phyloP scores from a whole-genome alignment of 2,329 filamentous ascomycete genomes.

The Cladosporium colombiae region DNA sequence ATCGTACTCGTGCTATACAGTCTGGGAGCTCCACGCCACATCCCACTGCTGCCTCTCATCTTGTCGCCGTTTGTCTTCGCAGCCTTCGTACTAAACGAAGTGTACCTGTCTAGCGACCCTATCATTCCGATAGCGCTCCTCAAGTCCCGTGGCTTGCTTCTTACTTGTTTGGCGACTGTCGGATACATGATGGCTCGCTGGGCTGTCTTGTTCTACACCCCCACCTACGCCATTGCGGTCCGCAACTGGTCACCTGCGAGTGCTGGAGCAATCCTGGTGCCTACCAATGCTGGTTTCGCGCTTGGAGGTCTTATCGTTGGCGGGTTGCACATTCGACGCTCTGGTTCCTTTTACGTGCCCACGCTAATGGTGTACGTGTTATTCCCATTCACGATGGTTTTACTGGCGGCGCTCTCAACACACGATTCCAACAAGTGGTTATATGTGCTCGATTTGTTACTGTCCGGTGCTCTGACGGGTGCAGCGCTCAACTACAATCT shows the following conservation, averaged over 20 bases:
- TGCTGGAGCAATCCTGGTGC: conserved; percentile 74
- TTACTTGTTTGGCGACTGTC: conserved; percentile 73
- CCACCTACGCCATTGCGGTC: conserved; percentile 76
- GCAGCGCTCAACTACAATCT: conserved; percentile 78
- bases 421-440: conserved; percentile 51
- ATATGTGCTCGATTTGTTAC: conserved; percentile 63
- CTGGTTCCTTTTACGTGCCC: conserved; percentile 68
- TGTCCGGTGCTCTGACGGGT: conserved; percentile 72
- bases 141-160: conserved; percentile 66
- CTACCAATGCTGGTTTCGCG: conserved; percentile 79
- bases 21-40: conserved; percentile 62
- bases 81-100: conserved; percentile 62
- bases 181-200: conserved; percentile 80
- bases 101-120: conserved; percentile 64
- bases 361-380: conserved; percentile 55
- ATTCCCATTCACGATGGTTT: conserved; percentile 62
- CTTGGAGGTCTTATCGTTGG: conserved; percentile 72
- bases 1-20: conserved; percentile 73
- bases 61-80: conserved; percentile 62
- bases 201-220: conserved; percentile 78
- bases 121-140: conserved; percentile 74
- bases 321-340: conserved; percentile 71
- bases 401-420: conserved; percentile 59
- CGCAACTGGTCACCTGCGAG: conserved; percentile 67
- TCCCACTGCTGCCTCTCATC: conserved; percentile 61